Evolutionary conservation across 2,329 filamentous ascomycete genomes (phyloP), one percentile per base, ranked within the genome.

Genomic region (Epichloe scottii): DNA sequence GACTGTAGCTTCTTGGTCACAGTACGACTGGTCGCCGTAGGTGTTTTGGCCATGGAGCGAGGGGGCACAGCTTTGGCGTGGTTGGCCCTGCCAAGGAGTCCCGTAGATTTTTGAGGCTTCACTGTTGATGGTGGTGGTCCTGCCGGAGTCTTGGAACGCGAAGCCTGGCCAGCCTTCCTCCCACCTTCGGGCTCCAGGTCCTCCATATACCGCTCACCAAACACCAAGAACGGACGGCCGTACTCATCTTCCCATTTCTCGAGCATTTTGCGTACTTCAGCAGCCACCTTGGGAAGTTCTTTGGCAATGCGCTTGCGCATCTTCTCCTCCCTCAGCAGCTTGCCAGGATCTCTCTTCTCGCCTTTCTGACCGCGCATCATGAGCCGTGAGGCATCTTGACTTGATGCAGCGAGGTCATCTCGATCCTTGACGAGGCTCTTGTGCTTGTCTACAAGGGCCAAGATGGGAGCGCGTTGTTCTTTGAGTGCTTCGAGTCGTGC

Each of bases 251-350:
- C 93, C 83, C 89, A 98, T 44, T 77, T 72, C 63, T 91, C 87
- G 30, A 98, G 76, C n/a, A 79, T 76, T 65, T 84, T 91, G 57
- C 80, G 79, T 53, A 98, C 71, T n/a, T 97, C 89, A 0, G 77
- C 78, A 52, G 91, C 84, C 42, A 98, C 77, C 71, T 95, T 97
- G 51, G 93, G 93, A 33, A 98, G 74, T 63, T 98, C 93, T 68
- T 97, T 98, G 26, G 90, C 79, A 55, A 98, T 96, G 52, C 90
- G 80, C 78, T 98, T 98, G 54, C 93, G 83, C 88, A 95, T 95
- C 77, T 97, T 98, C 71, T 98, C 93, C 64, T 98, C 93, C 33
- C 93, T 80, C 49, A 98, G 75, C 15, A 98, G 76, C 69, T 95
- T 93, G 48, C 89, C 91, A 3, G 93, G 93, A 63, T 98, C 93